phyloP scores from a whole-genome alignment of 2,329 filamentous ascomycete genomes.

The Rutstroemia sp. region DNA sequence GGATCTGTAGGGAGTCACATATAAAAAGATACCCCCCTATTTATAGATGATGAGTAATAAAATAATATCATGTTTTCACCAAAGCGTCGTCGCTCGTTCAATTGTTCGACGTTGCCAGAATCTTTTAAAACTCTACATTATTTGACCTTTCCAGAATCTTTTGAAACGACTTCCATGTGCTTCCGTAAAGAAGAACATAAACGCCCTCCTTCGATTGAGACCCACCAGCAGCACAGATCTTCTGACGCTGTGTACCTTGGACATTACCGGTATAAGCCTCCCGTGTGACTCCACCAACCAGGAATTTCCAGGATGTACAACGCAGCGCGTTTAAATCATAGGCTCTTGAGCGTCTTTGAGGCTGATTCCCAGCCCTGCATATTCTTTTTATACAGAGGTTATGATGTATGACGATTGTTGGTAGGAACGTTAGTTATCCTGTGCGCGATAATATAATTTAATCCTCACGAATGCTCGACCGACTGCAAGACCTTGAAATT shows the following conservation, averaged over 20 bases:
- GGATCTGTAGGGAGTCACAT: neutral
- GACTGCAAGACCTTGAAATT: too few relatives aligned
- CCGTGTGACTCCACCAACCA: conserved; percentile 3
- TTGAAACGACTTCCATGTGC: neutral
- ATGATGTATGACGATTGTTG: neutral
- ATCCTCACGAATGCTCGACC: too few relatives aligned
- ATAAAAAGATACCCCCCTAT: neutral
- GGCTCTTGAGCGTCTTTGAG: neutral
- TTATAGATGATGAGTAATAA: conserved; percentile 4
- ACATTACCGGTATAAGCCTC: neutral
- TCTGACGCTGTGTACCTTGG: neutral
- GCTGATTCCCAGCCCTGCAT: neutral
- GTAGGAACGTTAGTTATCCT: too few relatives aligned
- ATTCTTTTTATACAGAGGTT: neutral
- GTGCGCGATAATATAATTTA: too few relatives aligned
- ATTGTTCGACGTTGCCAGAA: neutral
- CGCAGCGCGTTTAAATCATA: conserved; percentile 3
- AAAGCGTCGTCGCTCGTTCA: neutral
- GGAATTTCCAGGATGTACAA: neutral
- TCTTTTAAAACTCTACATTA: neutral
- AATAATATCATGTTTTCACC: neutral
- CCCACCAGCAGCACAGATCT: neutral
- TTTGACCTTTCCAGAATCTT: neutral
- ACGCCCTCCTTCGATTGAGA: conserved; percentile 1
- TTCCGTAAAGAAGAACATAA: neutral